Percentiles rank a stretch among this genome's conserved stretches.
Conservation (phyloP, 345 rosid species). For the Eucalyptus caleyi region DNA sequence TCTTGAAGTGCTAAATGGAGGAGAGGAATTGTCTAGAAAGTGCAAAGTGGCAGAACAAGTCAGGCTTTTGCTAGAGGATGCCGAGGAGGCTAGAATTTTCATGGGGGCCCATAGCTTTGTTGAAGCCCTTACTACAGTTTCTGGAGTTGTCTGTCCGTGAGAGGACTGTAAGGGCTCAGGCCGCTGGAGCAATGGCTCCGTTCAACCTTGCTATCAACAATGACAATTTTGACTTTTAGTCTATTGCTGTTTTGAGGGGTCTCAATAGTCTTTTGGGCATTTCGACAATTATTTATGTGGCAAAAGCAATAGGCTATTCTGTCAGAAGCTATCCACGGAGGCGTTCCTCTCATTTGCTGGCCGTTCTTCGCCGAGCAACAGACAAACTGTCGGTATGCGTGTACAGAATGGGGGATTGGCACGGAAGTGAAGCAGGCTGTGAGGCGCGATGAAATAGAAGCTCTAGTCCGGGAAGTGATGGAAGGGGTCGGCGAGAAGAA, state of each 20-base stretch:
- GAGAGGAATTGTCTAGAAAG: conserved; percentile 28
- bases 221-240: conserved; percentile 46
- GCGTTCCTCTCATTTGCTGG: too few species aligned
- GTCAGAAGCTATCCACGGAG: too few species aligned
- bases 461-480: too few species aligned
- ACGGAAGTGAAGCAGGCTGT: too few species aligned
- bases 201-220: conserved; percentile 90
- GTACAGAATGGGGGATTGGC: too few species aligned
- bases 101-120: conserved; percentile 84
- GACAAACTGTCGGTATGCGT: too few species aligned
- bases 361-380: too few species aligned
- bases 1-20: conserved; percentile 42
- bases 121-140: conserved; percentile 48
- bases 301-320: too few species aligned
- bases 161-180: conserved; percentile 37
- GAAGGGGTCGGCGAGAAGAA: too few species aligned
- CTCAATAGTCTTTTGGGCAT: not conserved
- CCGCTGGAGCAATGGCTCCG: conserved; percentile 81
- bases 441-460: too few species aligned
- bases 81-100: conserved; percentile 76
- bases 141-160: conserved; percentile 44
- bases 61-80: conserved; percentile 64
- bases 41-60: conserved; percentile 54
- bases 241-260: not conserved
- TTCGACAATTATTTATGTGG: too few species aligned